phyloP scores from a whole-genome alignment of 2,329 filamentous ascomycete genomes.

The Epichloe bromicola region DNA sequence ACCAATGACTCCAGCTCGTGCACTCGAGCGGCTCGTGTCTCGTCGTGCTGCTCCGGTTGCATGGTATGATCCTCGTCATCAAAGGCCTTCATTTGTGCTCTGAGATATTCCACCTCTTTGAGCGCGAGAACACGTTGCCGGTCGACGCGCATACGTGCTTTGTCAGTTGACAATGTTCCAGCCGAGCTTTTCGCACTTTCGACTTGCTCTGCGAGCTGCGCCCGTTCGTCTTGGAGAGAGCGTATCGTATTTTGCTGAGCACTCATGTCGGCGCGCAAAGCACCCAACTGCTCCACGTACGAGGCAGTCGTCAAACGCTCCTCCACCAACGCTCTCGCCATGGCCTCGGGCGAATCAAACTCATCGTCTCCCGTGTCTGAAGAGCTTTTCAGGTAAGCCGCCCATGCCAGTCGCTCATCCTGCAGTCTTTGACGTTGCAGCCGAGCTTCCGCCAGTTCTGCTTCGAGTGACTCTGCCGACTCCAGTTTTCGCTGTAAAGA shows the following conservation, averaged over 20 bases:
- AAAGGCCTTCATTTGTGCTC: constrained; percentile 79
- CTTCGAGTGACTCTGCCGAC: constrained; percentile 58
- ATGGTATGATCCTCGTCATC: constrained; percentile 82
- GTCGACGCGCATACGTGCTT: constrained; percentile 64
- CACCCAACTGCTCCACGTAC: constrained; percentile 69
- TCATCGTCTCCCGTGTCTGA: constrained; percentile 48
- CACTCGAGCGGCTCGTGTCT: constrained; percentile 60
- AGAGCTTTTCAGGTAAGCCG: constrained; percentile 66
- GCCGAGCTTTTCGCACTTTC: constrained; percentile 50
- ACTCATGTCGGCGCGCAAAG: constrained; percentile 61
- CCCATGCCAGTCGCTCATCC: constrained; percentile 79
- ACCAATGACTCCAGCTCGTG: constrained; percentile 75
- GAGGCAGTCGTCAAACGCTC: constrained; percentile 69
- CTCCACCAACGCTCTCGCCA: constrained; percentile 73
- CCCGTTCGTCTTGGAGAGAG: constrained; percentile 56
- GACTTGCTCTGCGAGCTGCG: constrained; percentile 50
- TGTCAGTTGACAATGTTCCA: constrained; percentile 41
- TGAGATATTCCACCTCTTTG: constrained; percentile 89
- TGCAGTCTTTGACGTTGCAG: constrained; percentile 78
- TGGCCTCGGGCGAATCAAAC: constrained; percentile 76
- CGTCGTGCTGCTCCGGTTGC: constrained; percentile 66
- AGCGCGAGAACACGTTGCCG: constrained; percentile 72
- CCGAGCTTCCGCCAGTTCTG: constrained; percentile 65
- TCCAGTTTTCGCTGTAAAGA: constrained; percentile 66
- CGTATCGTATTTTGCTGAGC: constrained; percentile 68